These are phyloP conservation scores for Vigna unguiculata DNA, from an alignment of 306 rosid genomes.

Conservation along the genomic window DNA sequence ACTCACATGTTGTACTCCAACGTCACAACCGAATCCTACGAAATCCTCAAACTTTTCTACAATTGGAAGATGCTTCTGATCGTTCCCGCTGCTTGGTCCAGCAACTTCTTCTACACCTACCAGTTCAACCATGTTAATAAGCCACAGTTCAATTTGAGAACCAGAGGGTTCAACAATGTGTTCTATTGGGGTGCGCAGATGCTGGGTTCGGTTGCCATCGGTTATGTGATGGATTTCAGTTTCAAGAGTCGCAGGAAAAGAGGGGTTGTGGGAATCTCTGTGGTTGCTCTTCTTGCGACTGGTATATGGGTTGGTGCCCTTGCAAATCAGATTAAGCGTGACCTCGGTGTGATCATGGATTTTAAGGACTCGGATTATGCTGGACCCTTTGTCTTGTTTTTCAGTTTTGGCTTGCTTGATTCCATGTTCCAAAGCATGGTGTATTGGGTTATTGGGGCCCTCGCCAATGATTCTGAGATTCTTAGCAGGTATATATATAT, in stretches of 20 bases:
- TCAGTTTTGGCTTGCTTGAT: slow-evolving; percentile 85
- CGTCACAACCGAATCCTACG: slow-evolving; percentile 54
- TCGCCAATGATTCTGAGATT: slow-evolving; percentile 85
- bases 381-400: slow-evolving; percentile 84
- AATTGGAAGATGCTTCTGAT: slow-evolving; percentile 91
- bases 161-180: slow-evolving; percentile 90
- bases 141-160: slow-evolving; percentile 70
- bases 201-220: slow-evolving; percentile 84
- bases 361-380: slow-evolving; percentile 74
- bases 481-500: slow-evolving; percentile 89
- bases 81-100: slow-evolving; percentile 83
- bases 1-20: slow-evolving; percentile 68
- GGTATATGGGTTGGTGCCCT: slow-evolving; percentile 88
- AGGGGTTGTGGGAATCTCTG: slow-evolving; percentile 68
- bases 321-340: slow-evolving; percentile 69
- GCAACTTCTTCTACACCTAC: slow-evolving; percentile 86
- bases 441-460: slow-evolving; percentile 89
- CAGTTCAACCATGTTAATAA: slow-evolving; percentile 85
- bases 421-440: slow-evolving; percentile 90
- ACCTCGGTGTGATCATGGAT: slow-evolving; percentile 50
- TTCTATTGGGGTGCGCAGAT: slow-evolving; percentile 97
- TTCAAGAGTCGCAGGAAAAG: slow-evolving; percentile 77
- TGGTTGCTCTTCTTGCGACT: slow-evolving; percentile 64
- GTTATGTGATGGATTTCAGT: slow-evolving; percentile 82
- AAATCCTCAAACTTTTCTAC: slow-evolving; percentile 61